These are phyloP conservation scores for Schwanniomyces vanrijiae DNA, from an alignment of 805 yeast species.

Conservation along the genomic window DNA sequence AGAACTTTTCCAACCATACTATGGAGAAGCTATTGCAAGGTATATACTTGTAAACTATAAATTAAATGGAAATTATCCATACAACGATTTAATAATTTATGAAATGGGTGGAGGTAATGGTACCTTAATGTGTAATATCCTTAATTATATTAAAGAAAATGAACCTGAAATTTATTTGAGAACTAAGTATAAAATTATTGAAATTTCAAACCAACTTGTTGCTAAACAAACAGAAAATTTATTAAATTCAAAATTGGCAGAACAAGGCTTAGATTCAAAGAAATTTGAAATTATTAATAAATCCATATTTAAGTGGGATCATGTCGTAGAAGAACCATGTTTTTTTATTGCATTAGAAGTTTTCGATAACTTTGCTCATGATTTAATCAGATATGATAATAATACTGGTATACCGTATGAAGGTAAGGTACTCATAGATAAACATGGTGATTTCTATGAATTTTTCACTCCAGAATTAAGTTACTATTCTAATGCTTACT, in stretches of 20 bases:
- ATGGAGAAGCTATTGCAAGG: conserved; percentile 84
- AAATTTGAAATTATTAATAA: conserved; percentile 68
- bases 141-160: conserved; percentile 58
- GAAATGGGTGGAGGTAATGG: conserved; percentile 94
- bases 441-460: conserved; percentile 72
- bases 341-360: conserved; percentile 81
- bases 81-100: conserved; percentile 69
- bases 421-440: conserved; percentile 74
- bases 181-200: conserved; percentile 70
- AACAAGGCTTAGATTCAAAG: conserved; percentile 48
- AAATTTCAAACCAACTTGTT: conserved; percentile 65
- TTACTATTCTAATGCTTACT: conserved; percentile 52
- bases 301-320: conserved; percentile 75
- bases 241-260: conserved; percentile 28
- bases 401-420: conserved; percentile 66
- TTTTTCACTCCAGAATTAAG: conserved; percentile 65
- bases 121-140: conserved; percentile 73
- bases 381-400: conserved; percentile 73
- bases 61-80: conserved; percentile 62
- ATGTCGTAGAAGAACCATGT: conserved; percentile 60
- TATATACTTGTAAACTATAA: conserved; percentile 72
- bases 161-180: conserved; percentile 74
- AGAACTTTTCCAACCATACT: conserved; percentile 78
- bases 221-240: conserved; percentile 49
- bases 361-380: conserved; percentile 83